Evolutionary conservation across 371 early-diverging fungal genomes (phyloP), one percentile per base, ranked within the genome.

Genomic region (Rhizopus arrhizus): DNA sequence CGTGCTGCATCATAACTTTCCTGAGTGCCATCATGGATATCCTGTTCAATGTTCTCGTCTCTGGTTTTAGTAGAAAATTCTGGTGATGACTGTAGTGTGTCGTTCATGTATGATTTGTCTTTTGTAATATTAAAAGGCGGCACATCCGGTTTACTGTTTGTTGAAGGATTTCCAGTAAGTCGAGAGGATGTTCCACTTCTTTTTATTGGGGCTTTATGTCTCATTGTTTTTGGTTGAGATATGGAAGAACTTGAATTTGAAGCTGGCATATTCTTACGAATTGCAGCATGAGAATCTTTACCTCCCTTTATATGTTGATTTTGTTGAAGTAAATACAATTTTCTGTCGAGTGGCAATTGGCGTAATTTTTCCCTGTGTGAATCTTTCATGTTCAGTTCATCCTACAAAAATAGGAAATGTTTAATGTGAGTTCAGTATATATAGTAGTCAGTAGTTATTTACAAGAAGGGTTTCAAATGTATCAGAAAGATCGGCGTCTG

Each of bases 361-460:
- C 81, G 77, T 60, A 83, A 66, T 29, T 75, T 80, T 28, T 79
- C 80, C 50, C 82, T 67, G 10, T 80, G 68, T 9, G 42, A 66
- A 36, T 78, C 82, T 57, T 82, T 84, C 76, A 84, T 86, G 56
- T 86, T 75, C n/a, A 86, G 70, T 43, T 85, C 81, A 47, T 81
- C 78, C 82, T 84, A 64, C 2, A 48, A 12, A 13, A 15, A 28
- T 5, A 54, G 29, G 4, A 32, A 12, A n/a, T 15, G 13, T 31
- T 46, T 28, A 16, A 38, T n/a, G 34, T 13, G 3, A 47, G 29
- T 31, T 38, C 16, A 36, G 16, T 41, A 55, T 54, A 48, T 13
- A 29, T 43, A n/a, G 49, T 10, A 50, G 5, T 15, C 2, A 36
- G 2, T 15, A 11, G 1, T 4, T 32, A 11, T 36, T 51, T 63